Percentiles rank a stretch among this genome's conserved stretches.
Conservation (phyloP, 78 protist genomes). For the Dictyostelium intermedium region DNA sequence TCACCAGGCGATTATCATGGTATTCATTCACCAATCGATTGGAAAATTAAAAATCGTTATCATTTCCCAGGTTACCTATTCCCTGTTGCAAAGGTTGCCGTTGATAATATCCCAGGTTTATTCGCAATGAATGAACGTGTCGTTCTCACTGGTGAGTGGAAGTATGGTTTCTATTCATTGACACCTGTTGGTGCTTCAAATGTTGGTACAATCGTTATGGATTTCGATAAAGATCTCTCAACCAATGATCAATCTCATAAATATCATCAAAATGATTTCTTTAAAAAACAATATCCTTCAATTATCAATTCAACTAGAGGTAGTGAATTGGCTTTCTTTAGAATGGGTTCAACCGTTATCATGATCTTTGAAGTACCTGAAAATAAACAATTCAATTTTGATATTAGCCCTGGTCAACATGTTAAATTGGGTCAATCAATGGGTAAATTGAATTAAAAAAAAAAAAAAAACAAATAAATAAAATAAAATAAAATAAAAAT, state of each 20-base stretch:
- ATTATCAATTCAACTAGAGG: background rate
- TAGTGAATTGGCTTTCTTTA: constrained; percentile 65
- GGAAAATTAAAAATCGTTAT: constrained; percentile 58
- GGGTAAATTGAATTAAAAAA: constrained; percentile 24
- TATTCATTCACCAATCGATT: constrained; percentile 76
- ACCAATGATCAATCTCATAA: constrained; percentile 15
- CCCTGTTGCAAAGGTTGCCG: constrained; percentile 77
- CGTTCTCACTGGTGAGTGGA: constrained; percentile 70
- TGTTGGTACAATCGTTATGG: constrained; percentile 76
- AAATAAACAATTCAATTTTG: constrained; percentile 32
- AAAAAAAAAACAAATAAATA: background rate
- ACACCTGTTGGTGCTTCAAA: constrained; percentile 83
- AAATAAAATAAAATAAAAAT: background rate
- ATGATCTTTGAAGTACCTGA: constrained; percentile 69
- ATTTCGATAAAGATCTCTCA: constrained; percentile 44
- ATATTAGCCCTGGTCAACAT: constrained; percentile 44
- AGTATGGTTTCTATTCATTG: constrained; percentile 74
- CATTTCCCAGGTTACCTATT: constrained; percentile 83
- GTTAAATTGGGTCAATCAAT: constrained; percentile 53
- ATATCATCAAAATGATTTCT: background rate
- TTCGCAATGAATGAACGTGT: constrained; percentile 83
- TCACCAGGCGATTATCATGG: constrained; percentile 87
- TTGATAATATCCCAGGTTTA: constrained; percentile 57
- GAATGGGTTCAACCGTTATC: constrained; percentile 80
- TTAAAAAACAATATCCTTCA: background rate